These are phyloP conservation scores for Aspergillus vadensis DNA, from an alignment of 2,329 filamentous ascomycete species.

Conservation along the genomic window DNA sequence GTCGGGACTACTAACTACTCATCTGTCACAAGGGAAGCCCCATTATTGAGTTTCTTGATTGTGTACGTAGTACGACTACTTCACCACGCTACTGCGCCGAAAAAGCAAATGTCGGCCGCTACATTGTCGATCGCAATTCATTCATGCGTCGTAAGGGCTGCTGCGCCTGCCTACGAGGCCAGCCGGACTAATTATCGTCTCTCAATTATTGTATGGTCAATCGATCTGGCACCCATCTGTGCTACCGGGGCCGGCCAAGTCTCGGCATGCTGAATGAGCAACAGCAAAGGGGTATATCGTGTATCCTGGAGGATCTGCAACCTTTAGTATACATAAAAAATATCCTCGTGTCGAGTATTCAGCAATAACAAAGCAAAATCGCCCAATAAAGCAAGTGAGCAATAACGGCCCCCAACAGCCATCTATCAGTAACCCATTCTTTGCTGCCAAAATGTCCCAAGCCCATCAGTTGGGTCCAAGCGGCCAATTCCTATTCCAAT, in stretches of 20 bases:
- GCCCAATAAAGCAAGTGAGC: neutral
- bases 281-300: neutral
- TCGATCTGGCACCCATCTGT: neutral
- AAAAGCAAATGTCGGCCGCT: conserved; percentile 7
- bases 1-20: neutral
- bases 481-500: neutral
- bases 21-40: neutral
- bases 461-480: neutral
- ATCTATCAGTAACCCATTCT: conserved; percentile 28
- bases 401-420: neutral
- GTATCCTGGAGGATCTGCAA: neutral
- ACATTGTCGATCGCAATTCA: conserved; percentile 2
- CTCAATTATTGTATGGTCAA: neutral
- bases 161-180: too few relatives aligned
- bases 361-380: neutral
- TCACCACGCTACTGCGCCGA: conserved; percentile 5
- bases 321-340: neutral
- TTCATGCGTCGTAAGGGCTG: neutral
- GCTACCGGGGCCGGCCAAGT: neutral
- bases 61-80: neutral
- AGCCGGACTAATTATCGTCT: neutral
- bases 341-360: neutral
- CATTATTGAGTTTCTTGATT: neutral
- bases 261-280: neutral
- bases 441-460: conserved; percentile 25